Base-by-base conservation (phyloP, 805 yeast genomes). In the Hanseniaspora thailandica region DNA sequence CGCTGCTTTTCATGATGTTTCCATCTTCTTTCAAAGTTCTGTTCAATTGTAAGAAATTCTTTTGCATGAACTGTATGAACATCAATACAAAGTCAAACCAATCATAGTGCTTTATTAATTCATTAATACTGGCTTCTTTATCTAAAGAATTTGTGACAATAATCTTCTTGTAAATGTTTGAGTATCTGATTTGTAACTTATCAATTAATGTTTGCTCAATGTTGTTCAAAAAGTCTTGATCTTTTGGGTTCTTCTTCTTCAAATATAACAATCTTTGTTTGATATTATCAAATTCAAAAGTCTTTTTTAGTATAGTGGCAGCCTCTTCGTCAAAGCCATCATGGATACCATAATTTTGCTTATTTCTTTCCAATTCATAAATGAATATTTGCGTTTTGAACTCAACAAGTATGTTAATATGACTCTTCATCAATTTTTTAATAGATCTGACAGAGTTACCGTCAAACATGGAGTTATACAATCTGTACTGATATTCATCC, bases 341-440 rank as follows among this genome's bases (percentile, higher is more conserved):
- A 13, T 55, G 54, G 31, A 25, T 39, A 5, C 34, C 45, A 5
- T 23, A 13, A 28, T 41, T 45, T 20, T 22, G 6, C 28, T 23
- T 38, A n/a, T 28, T 28, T 26, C 59, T 73, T 61, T 83, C 86
- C 56, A 89, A 66, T 0, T 95, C 96, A 1, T 96, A 82, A 20
- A 93, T 88, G 63, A 80, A 93, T 0, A 96, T 96, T 66, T 93
- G 98, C 0, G 98, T 93, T 65, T 93, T 93, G 63, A 93, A 74
- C 59, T 93, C 97, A 38, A 93, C 71, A 59, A 75, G 87, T 48
- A 93, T 68, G 12, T 78, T 79, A 0, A 93, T 88, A 60, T 86
- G 96, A 9, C 84, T 78, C 64, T 88, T 88, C 55, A 87, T 69
- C 40, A 93, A 70, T 59, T 81, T 77, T 4, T 87, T 54, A n/a